Base-by-base conservation (phyloP, 2,329 filamentous ascomycete species). In the Gliomastix tumulicola region DNA sequence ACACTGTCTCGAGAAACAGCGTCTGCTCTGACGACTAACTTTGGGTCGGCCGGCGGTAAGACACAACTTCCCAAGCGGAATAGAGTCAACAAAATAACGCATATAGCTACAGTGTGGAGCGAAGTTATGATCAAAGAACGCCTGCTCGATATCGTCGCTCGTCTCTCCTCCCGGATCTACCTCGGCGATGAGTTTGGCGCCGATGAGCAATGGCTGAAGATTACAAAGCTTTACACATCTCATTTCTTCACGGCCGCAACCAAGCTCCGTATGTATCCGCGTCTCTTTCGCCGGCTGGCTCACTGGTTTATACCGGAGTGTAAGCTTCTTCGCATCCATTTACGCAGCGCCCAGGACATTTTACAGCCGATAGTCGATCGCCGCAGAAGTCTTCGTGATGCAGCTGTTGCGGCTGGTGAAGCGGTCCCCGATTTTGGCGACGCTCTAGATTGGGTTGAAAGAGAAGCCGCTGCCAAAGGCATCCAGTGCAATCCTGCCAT, bases 371-470 rank as follows among this genome's bases (percentile, higher is more conserved):
- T 71, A 17, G 64, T 76, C 38, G 46, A 57, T 25, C 47, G 67
- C 44, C 64, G 72, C 4, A 54, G 72, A 10, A 47, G 53, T 7
- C 58, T 66, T 13, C 63, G 63, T 33, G 54, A 51, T 5, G 38
- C 22, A 8, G 38, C 42, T 20, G 28, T 36, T 5, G 31, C 31
- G 11, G 48, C 40, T 5, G 53, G 50, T 2, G 58, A 68, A 15
- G 56, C 62, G n/a, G 57, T 62, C 21, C 65, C 68, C 1, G 66
- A 71, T 13, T 41, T 39, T 19, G 42, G 41, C 22, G 71, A 76
- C 53, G 71, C 68, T 44, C 53, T 76, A 32, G 72, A 65, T 13
- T 78, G 73, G 74, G 60, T 65, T 39, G 71, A 76, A 40, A 57
- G 62, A n/a, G 59, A 63, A 32, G 25, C 25, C 25, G 4, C 25